Conservation (phyloP, 805 yeast genomes). For the Ogataea polymorpha region DNA sequence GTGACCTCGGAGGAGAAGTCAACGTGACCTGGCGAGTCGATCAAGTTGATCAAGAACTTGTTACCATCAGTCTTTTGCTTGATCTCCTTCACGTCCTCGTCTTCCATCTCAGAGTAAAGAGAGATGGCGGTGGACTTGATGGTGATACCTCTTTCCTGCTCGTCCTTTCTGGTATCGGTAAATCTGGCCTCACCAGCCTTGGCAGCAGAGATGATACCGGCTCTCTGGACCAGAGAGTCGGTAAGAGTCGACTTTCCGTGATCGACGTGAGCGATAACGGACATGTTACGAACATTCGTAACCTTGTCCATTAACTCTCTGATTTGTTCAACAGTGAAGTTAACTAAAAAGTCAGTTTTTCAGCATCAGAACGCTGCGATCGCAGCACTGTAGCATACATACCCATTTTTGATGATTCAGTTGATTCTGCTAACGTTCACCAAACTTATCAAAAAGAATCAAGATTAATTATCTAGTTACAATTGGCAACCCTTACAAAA, state of each 20-base stretch:
- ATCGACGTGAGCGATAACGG: conserved; percentile 99
- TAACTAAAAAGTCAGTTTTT: conserved; percentile 32
- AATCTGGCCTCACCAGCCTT: conserved; percentile 99
- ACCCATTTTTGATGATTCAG: conserved; percentile 12
- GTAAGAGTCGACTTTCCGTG: conserved; percentile 99
- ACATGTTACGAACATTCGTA: conserved; percentile 99
- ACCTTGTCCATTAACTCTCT: conserved; percentile 99
- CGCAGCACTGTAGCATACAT: conserved; percentile 2
- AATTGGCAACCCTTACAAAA: conserved; percentile 12
- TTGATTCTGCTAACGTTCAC: conserved; percentile 13
- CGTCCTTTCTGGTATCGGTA: conserved; percentile 99
- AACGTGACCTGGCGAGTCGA: conserved; percentile 99
- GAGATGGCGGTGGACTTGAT: conserved; percentile 99
- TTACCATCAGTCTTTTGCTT: conserved; percentile 89
- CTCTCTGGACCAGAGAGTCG: conserved; percentile 98
- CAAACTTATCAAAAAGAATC: conserved; percentile 8
- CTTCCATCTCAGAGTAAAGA: conserved; percentile 82
- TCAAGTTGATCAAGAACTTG: conserved; percentile 95
- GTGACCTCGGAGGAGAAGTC: conserved; percentile 99
- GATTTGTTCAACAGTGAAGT: conserved; percentile 82
- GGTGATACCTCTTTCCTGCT: conserved; percentile 99
- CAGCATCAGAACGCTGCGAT: not conserved
- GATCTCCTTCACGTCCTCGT: conserved; percentile 84
- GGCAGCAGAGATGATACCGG: conserved; percentile 99
- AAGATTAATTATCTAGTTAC: conserved; percentile 11